A percentile compares a stretch with the other conserved stretches of the same genome.
phyloP scores from a whole-genome alignment of 768 basidiomycete species.

The Pisolithus microcarpus region DNA sequence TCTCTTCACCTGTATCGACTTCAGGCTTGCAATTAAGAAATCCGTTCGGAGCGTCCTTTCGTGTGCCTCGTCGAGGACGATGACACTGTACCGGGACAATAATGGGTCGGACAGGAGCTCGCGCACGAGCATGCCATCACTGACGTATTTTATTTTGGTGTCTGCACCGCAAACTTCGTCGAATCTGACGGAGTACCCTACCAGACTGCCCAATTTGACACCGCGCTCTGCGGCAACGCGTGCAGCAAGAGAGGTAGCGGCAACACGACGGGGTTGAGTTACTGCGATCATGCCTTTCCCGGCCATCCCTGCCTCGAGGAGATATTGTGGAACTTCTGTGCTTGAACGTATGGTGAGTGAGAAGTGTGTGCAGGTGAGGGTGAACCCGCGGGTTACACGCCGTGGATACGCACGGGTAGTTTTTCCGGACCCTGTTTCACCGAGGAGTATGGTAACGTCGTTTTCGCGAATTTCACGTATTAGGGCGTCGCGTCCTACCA shows the following conservation, averaged over 20 bases:
- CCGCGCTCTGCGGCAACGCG: slow-evolving; percentile 86
- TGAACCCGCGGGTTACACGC: not conserved
- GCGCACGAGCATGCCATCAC: slow-evolving; percentile 95
- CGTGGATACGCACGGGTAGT: slow-evolving; percentile 78
- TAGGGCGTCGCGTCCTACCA: slow-evolving; percentile 65
- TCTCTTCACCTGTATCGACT: slow-evolving; percentile 65
- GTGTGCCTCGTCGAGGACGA: slow-evolving; percentile 96
- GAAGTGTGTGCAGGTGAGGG: not conserved
- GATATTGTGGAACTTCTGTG: slow-evolving; percentile 92
- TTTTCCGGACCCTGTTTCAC: slow-evolving; percentile 98
- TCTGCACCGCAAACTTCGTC: slow-evolving; percentile 67
- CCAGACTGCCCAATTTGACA: slow-evolving; percentile 59
- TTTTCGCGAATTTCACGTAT: slow-evolving; percentile 65
- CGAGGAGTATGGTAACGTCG: slow-evolving; percentile 84
- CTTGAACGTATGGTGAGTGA: slow-evolving; percentile 21
- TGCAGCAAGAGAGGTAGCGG: slow-evolving; percentile 88
- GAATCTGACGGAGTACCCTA: slow-evolving; percentile 96
- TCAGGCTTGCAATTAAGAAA: slow-evolving; percentile 84
- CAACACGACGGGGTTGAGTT: slow-evolving; percentile 93
- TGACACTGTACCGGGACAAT: slow-evolving; percentile 74
- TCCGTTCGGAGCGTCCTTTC: slow-evolving; percentile 94
- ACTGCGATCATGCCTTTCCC: slow-evolving; percentile 75
- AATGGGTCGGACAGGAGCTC: slow-evolving; percentile 79
- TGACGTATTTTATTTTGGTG: slow-evolving; percentile 92
- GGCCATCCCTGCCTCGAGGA: slow-evolving; percentile 75